Base-by-base conservation (phyloP, 2,329 filamentous ascomycete species). In the Fusarium concolor region DNA sequence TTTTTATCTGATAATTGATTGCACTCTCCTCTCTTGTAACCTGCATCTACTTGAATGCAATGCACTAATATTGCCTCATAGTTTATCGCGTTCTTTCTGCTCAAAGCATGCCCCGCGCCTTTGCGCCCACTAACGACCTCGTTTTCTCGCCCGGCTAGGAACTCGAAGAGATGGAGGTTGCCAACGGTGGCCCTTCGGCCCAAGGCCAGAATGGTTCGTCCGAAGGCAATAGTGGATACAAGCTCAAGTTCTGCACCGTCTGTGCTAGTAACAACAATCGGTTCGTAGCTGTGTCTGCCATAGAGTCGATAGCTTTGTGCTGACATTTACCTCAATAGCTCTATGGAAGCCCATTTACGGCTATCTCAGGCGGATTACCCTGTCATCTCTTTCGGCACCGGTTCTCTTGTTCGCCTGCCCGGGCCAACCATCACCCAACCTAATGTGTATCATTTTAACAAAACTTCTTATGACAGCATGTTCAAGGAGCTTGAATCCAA, bases 371-470 rank as follows among this genome's bases (percentile, higher is more conserved):
- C 93, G 46, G 83, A 90, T 47, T 98, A 96, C 76, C 96, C 96
- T n/a, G 95, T 97, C 71, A 96, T 98, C 73, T 98, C 95, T 18
- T 99, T 98, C 78, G 96, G 96, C 65, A 99, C 96, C 0, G 96
- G 96, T 56, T 97, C 94, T 18, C 89, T 97, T 18, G 96, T 99
- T 71, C 93, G 96, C 26, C 85, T 99, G 0, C 96, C 96, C 0
- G 96, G 96, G 0, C 95, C 96, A 2, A 92, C 90, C 33, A 96
- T 97, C 68, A 91, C 89, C 9, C 93, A 97, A 78, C 96, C 96
- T 49, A 99, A 99, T 77, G 94, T 98, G 74, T 99, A 98, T 84
- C 90, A 93, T 74, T 99, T 99, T 88, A 98, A 99, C 83, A 93
- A 91, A 77, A 97, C 94, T 2, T 97, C 94, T 15, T 99, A 99